Evolutionary conservation across 1,139 yeast species (phyloP).

Genomic region (Scheffersomyces parashehatae): DNA sequence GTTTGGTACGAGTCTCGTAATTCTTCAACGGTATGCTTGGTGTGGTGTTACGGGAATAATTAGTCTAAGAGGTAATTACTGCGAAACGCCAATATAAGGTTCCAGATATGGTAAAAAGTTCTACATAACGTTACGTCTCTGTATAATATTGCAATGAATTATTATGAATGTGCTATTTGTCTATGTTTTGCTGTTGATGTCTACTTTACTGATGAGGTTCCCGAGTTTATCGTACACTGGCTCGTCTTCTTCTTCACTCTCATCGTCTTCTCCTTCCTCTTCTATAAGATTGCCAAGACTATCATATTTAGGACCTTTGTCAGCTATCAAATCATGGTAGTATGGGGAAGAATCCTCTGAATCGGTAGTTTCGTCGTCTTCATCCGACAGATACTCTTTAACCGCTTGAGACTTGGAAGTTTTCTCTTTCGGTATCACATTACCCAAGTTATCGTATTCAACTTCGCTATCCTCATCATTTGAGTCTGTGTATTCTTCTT

Average conservation of each 20-base stretch:
- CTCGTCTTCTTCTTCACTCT: slow-evolving; percentile 3
- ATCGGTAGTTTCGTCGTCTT: neutral
- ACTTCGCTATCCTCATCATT: slow-evolving; percentile 6
- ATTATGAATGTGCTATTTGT: too few species aligned
- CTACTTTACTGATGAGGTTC: neutral
- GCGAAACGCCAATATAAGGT: too few species aligned
- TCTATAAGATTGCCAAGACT: neutral
- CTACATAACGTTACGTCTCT: too few species aligned
- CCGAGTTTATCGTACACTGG: slow-evolving; percentile 5
- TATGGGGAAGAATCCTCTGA: neutral
- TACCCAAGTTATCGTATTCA: slow-evolving; percentile 14
- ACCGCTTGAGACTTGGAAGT: neutral
- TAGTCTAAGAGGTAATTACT: too few species aligned
- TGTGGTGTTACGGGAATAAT: too few species aligned
- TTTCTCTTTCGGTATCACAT: slow-evolving; percentile 6
- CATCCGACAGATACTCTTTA: neutral
- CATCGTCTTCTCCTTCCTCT: slow-evolving; percentile 1
- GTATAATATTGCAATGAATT: too few species aligned
- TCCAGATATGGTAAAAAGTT: too few species aligned
- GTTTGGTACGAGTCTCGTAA: too few species aligned
- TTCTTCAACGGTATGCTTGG: too few species aligned
- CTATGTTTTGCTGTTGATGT: too few species aligned
- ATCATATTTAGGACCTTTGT: neutral
- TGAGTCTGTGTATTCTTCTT: slow-evolving; percentile 7
- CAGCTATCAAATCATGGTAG: neutral